A percentile compares a stretch with the other conserved stretches of the same genome.
Evolutionary conservation across 306 rosid genomes (phyloP).

Genomic region (Fagus crenata): DNA sequence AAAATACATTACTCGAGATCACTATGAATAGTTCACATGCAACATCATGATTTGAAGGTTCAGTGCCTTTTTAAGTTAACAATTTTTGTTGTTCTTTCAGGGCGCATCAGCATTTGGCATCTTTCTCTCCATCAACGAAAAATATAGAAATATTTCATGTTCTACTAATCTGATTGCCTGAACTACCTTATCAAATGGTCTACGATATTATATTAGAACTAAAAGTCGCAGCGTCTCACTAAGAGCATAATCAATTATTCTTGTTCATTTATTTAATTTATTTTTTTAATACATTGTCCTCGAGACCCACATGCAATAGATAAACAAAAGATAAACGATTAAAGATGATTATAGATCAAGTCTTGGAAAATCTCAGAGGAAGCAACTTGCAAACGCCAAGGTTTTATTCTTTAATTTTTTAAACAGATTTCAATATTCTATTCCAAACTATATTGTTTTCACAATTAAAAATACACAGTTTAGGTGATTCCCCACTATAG

Average conservation of each 20-base stretch:
- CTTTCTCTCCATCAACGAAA: conserved; percentile 25
- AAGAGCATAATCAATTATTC: conserved; percentile 23
- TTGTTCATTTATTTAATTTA: conserved; percentile 12
- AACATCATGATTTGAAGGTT: conserved; percentile 33
- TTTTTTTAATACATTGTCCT: conserved; percentile 25
- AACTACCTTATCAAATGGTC: conserved; percentile 8
- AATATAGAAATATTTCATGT: conserved; percentile 23
- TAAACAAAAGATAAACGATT: no score
- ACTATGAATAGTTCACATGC: conserved; percentile 20
- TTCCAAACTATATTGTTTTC: conserved; percentile 13
- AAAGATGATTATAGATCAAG: conserved; percentile 43
- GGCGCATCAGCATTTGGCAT: conserved; percentile 42
- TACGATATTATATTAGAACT: conserved; percentile 15
- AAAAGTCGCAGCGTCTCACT: conserved; percentile 35
- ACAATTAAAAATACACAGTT: conserved; percentile 13
- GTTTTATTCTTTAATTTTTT: conserved; percentile 33
- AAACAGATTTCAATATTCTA: conserved; percentile 7
- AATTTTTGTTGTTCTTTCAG: conserved; percentile 22
- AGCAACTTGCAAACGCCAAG: conserved; percentile 47
- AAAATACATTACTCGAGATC: conserved; percentile 44
- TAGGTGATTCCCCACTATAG: conserved; percentile 59
- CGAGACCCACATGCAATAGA: conserved; percentile 46
- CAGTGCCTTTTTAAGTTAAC: conserved; percentile 29
- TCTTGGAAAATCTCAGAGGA: conserved; percentile 50
- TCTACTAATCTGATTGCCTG: background rate